Evolutionary conservation across 2,329 filamentous ascomycete genomes (phyloP).

Genomic region (Talaromyces atroroseus): DNA sequence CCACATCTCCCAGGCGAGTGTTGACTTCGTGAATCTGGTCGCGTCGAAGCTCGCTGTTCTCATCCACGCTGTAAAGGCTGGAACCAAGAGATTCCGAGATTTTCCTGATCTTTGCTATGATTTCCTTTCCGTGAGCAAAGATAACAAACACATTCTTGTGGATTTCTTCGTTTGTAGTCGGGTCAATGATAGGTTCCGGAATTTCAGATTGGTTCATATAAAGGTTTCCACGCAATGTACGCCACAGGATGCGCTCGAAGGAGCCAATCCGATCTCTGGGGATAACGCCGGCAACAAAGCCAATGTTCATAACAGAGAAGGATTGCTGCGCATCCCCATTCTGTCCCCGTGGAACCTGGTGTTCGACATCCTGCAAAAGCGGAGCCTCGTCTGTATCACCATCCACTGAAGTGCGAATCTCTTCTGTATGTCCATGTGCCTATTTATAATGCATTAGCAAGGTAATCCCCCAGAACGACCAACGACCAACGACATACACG

Average conservation of each 20-base stretch:
- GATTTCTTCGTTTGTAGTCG: constrained; percentile 82
- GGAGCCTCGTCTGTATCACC: constrained; percentile 75
- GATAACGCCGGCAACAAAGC: constrained; percentile 95
- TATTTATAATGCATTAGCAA: constrained; percentile 21
- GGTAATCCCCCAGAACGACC: neutral
- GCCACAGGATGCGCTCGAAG: constrained; percentile 96
- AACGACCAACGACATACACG: constrained; percentile 40
- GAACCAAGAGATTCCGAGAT: constrained; percentile 97
- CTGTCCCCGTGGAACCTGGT: constrained; percentile 57
- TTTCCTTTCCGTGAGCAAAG: constrained; percentile 97
- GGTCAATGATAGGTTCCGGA: constrained; percentile 84
- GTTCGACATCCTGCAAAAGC: constrained; percentile 85
- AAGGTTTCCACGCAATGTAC: constrained; percentile 90
- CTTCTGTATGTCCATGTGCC: constrained; percentile 92
- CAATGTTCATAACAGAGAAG: constrained; percentile 97
- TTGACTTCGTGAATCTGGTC: constrained; percentile 99
- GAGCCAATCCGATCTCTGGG: constrained; percentile 85
- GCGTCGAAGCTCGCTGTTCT: constrained; percentile 89
- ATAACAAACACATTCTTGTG: constrained; percentile 99
- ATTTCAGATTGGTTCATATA: constrained; percentile 99
- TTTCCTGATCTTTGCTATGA: constrained; percentile 97
- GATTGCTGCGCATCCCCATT: constrained; percentile 64
- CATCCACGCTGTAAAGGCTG: constrained; percentile 92
- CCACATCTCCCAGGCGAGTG: constrained; percentile 80
- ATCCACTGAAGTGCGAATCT: constrained; percentile 81